Base-by-base conservation (phyloP, 768 basidiomycete genomes). In the Saitozyma sp. region DNA sequence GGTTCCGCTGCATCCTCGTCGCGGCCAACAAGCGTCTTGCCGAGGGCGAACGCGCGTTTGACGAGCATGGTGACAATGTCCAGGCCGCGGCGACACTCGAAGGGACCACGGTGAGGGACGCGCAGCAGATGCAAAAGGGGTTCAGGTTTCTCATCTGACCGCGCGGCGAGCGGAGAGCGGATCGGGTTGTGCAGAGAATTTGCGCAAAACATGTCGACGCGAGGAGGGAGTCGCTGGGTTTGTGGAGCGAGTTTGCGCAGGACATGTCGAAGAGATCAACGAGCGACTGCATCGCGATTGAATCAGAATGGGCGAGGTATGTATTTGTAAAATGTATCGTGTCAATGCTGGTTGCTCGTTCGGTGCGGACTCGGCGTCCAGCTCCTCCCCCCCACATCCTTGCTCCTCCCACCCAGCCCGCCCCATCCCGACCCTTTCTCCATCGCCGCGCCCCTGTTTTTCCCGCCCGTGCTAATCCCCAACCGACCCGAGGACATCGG, bases 361-460 rank as follows among this genome's bases (percentile, higher is more conserved):
- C 29, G 29, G 29, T 29, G 29, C 29, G 71, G 71, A 57, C 71
- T 73, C 6, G 71, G 71, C 11, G 71, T 73, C 71, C 71, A 73
- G 50, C 57, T 68, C 65, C 67, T 67, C 8, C 57, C 54, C 9
- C 60, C 67, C 3, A 41, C 53, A 19, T 61, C 61, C 38, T 50
- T 65, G 58, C 65, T 41, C 13, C 39, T 53, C 4, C 49, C 52
- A 11, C 53, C 51, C 9, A 17, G 10, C 9, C 56, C 58, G 20
- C 59, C 45, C 69, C 69, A 75, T 9, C 66, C 68, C 8, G 68
- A 66, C 10, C 63, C 61, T 48, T 56, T 66, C 58, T 75, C 73
- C 73, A 72, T 75, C 6, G 63, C 73, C 9, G 73, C 68, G 3
- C 73, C 63, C 49, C 73, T 41, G 53, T 72, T 75, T 50, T 65